Percentiles rank a stretch among this genome's conserved stretches.
phyloP scores from a whole-genome alignment of 345 rosid species.

The Salix koriyanagi region DNA sequence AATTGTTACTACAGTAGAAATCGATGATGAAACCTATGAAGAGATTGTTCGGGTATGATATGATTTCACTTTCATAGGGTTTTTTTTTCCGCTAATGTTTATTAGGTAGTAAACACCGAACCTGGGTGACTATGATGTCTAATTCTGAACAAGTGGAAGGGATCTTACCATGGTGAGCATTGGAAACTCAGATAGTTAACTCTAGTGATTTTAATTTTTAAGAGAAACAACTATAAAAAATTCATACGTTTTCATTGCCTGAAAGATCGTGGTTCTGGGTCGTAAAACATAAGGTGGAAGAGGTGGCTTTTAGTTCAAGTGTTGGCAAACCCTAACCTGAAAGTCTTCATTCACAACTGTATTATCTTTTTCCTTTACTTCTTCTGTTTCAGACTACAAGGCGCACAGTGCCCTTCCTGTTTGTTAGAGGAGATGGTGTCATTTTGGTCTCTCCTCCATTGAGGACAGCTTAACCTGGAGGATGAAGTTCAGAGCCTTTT shows the following conservation, averaged over 20 bases:
- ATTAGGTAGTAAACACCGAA: not conserved
- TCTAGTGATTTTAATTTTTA: not conserved
- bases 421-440: constrained; percentile 98
- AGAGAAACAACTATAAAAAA: too few species aligned
- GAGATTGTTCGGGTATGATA: constrained; percentile 91
- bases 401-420: constrained; percentile 79
- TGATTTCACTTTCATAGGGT: not conserved
- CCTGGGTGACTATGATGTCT: not conserved
- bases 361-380: not conserved
- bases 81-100: not conserved
- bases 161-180: not conserved
- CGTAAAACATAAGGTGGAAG: not conserved
- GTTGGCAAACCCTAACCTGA: not conserved
- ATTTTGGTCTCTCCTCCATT: constrained; percentile 96
- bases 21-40: constrained; percentile 96
- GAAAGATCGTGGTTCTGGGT: not conserved
- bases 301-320: not conserved
- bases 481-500: constrained; percentile 4
- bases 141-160: not conserved
- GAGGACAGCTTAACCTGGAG: constrained; percentile 59
- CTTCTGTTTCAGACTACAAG: constrained; percentile 61
- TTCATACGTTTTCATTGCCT: not conserved
- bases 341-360: not conserved
- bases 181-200: not conserved
- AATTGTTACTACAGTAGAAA: constrained; percentile 89